phyloP scores from a whole-genome alignment of 2,329 filamentous ascomycete species.

The Trichophyton mentagrophytes region DNA sequence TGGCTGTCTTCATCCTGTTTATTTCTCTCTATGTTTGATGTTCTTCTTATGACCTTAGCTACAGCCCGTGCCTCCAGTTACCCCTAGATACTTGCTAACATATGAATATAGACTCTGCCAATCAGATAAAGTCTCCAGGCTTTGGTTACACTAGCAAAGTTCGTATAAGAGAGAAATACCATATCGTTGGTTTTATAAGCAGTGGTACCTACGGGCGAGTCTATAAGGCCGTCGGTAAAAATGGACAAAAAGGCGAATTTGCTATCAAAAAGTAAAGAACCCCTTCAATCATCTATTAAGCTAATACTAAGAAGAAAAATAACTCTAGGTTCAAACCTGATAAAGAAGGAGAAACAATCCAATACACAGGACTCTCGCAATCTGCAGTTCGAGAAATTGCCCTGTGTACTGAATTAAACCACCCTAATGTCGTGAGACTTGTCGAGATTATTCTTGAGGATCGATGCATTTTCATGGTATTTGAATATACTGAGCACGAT shows the following conservation, averaged over 20 bases:
- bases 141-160: constrained; percentile 57
- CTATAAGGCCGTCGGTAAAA: constrained; percentile 78
- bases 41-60: too few species aligned
- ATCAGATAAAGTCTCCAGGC: constrained; percentile 32
- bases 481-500: constrained; percentile 97
- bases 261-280: constrained; percentile 79
- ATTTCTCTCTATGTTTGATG: background rate
- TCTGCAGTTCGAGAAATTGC: constrained; percentile 97
- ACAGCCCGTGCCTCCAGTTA: background rate
- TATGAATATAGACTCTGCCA: constrained; percentile 21
- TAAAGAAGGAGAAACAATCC: constrained; percentile 87
- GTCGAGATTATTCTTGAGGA: constrained; percentile 95
- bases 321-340: constrained; percentile 69
- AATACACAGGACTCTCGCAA: constrained; percentile 96
- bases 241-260: constrained; percentile 66
- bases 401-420: constrained; percentile 78
- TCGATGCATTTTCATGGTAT: constrained; percentile 99
- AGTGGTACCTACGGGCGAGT: constrained; percentile 96
- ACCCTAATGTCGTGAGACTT: constrained; percentile 79
- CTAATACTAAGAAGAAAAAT: background rate
- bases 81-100: background rate
- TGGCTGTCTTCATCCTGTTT: background rate
- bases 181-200: constrained; percentile 95
- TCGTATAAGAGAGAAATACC: constrained; percentile 82
- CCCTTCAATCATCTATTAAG: background rate